Percentiles rank a stretch among this genome's conserved stretches.
These are phyloP conservation scores for Saccharomycopsis sp. DNA, from an alignment of 805 yeast species.

Conservation along the genomic window DNA sequence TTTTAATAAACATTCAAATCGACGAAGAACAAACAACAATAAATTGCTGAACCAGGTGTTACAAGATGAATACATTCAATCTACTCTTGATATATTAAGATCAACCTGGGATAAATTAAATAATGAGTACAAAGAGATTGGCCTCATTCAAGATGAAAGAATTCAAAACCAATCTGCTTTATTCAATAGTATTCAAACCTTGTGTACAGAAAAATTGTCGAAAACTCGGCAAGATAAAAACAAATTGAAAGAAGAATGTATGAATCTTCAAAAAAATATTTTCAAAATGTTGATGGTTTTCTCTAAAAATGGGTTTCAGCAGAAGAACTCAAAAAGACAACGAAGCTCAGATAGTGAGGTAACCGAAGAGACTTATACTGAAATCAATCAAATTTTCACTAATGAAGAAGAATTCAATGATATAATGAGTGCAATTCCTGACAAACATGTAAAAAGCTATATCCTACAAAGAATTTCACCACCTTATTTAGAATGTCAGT, in stretches of 20 bases:
- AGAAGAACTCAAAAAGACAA: not conserved
- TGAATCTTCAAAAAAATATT: slow-evolving; percentile 15
- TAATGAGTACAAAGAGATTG: slow-evolving; percentile 13
- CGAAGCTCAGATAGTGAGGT: slow-evolving; percentile 2
- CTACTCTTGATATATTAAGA: not conserved
- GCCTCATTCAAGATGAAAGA: slow-evolving; percentile 8
- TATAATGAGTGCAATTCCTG: slow-evolving; percentile 17
- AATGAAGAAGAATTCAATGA: slow-evolving; percentile 27
- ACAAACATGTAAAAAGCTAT: slow-evolving; percentile 8
- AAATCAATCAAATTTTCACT: slow-evolving; percentile 21
- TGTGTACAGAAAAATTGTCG: slow-evolving; percentile 1
- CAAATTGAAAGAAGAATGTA: slow-evolving; percentile 5
- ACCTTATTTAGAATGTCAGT: slow-evolving; percentile 9
- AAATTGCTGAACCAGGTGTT: not conserved
- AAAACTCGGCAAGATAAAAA: slow-evolving; percentile 6
- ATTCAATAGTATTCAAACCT: not conserved
- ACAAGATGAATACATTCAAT: not conserved
- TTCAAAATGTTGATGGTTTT: slow-evolving; percentile 19
- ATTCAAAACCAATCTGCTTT: slow-evolving; percentile 4
- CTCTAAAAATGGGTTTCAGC: slow-evolving; percentile 15
- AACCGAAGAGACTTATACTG: slow-evolving; percentile 20
- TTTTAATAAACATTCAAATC: not conserved
- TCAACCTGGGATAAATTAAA: slow-evolving; percentile 7
- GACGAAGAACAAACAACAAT: not conserved
- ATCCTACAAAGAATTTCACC: slow-evolving; percentile 8